These are phyloP conservation scores for Hirsutella thompsonii DNA, from an alignment of 2,329 filamentous ascomycete genomes.

Conservation along the genomic window DNA sequence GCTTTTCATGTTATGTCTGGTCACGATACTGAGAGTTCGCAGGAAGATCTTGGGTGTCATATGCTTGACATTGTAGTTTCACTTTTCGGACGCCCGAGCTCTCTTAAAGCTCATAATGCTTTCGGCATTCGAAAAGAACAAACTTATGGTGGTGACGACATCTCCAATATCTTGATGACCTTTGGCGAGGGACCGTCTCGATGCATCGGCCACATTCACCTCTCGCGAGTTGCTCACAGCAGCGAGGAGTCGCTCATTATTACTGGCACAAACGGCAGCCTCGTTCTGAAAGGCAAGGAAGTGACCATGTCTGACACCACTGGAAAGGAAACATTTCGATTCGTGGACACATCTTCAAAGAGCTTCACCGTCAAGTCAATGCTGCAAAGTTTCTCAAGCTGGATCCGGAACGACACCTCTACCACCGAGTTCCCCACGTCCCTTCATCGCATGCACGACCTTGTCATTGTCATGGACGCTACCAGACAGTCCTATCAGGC, in stretches of 20 bases:
- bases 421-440: background rate
- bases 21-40: too few relatives aligned
- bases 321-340: background rate
- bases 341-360: background rate
- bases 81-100: background rate
- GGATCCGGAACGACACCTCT: background rate
- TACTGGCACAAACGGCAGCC: background rate
- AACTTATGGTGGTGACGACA: background rate
- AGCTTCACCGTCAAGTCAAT: background rate
- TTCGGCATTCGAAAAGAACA: background rate
- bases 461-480: background rate
- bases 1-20: too few relatives aligned
- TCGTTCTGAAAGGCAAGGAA: background rate
- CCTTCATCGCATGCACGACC: background rate
- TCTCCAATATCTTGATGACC: background rate
- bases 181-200: background rate
- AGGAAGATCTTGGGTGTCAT: background rate
- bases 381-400: background rate
- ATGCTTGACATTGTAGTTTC: background rate
- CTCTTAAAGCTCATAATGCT: background rate
- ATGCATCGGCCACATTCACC: background rate
- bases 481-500: background rate
- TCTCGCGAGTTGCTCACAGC: background rate
- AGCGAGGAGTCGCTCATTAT: background rate
- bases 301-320: background rate